Percentiles rank a stretch among this genome's conserved stretches.
phyloP scores from a whole-genome alignment of 805 yeast species.

The Myxozyma sirexii region DNA sequence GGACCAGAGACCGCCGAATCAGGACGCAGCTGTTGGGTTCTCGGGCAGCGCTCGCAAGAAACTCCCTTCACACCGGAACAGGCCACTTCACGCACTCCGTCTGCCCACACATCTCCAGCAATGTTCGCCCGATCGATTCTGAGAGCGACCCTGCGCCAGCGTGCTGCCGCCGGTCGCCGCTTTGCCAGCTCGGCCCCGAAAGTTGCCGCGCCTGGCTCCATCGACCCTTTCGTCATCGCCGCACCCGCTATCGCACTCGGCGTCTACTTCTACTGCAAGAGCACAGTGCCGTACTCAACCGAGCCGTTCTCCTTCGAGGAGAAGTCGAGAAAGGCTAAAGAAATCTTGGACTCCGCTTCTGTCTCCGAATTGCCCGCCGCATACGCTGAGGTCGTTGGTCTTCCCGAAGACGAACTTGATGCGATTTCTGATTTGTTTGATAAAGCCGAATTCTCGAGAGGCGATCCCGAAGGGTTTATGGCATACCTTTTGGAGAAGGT shows the following conservation, averaged over 20 bases:
- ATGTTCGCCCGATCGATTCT: constrained; percentile 7
- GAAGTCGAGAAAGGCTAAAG: neutral
- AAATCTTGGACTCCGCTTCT: neutral
- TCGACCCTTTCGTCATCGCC: constrained; percentile 6
- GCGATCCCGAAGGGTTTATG: neutral
- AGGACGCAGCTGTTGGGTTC: neutral
- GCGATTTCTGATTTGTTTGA: no score
- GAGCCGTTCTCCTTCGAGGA: constrained; percentile 1
- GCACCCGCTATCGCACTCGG: constrained; percentile 6
- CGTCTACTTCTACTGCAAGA: constrained; percentile 2
- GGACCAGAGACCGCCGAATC: constrained; percentile 3
- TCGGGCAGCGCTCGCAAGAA: neutral
- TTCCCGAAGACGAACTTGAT: neutral
- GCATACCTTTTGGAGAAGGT: no score
- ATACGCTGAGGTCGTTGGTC: neutral
- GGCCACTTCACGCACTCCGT: neutral
- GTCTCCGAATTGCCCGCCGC: neutral
- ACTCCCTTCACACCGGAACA: neutral
- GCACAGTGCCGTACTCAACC: neutral
- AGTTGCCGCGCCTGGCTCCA: neutral
- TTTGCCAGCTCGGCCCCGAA: constrained; percentile 7
- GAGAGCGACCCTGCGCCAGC: constrained; percentile 4
- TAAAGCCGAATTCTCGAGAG: no score
- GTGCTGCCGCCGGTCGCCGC: constrained; percentile 9
- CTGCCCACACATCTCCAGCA: neutral